Evolutionary conservation across 371 early-diverging fungal genomes (phyloP).

Genomic region (Funneliformis caledonium): DNA sequence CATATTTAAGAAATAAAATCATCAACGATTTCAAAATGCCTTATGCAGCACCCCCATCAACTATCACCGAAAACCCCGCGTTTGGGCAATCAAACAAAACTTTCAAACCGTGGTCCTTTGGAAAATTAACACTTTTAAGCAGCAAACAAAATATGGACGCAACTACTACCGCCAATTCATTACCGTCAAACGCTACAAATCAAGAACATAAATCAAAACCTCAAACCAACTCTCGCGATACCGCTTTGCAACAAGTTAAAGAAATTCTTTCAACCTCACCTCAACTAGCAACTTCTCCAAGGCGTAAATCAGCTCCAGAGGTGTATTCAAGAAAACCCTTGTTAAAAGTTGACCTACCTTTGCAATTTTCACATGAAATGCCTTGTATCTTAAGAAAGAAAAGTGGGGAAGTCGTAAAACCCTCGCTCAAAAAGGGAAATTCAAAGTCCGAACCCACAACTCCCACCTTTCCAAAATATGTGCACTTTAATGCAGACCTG

Average conservation of each 20-base stretch:
- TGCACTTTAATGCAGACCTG: conserved; percentile 64
- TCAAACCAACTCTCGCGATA: conserved; percentile 23
- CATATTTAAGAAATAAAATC: too few species aligned
- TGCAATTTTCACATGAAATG: conserved; percentile 29
- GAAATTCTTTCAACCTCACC: conserved; percentile 38
- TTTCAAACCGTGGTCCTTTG: background rate
- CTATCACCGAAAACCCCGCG: background rate
- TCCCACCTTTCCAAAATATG: conserved; percentile 55
- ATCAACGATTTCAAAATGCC: background rate
- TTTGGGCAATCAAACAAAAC: too few species aligned
- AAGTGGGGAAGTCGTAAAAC: conserved; percentile 35
- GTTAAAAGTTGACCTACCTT: conserved; percentile 31
- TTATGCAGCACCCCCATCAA: background rate
- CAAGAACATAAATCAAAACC: too few species aligned
- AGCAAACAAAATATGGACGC: background rate
- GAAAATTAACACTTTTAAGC: background rate
- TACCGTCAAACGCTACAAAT: too few species aligned
- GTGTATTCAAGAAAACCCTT: background rate
- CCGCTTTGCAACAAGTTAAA: conserved; percentile 40
- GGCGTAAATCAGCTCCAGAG: conserved; percentile 26
- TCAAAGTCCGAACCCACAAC: conserved; percentile 51
- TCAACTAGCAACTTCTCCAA: conserved; percentile 36
- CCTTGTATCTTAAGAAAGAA: conserved; percentile 14
- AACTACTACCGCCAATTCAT: background rate
- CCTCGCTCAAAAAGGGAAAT: conserved; percentile 37